Evolutionary conservation across 2,329 filamentous ascomycete genomes (phyloP).

Genomic region (Fusarium xyrophilum): DNA sequence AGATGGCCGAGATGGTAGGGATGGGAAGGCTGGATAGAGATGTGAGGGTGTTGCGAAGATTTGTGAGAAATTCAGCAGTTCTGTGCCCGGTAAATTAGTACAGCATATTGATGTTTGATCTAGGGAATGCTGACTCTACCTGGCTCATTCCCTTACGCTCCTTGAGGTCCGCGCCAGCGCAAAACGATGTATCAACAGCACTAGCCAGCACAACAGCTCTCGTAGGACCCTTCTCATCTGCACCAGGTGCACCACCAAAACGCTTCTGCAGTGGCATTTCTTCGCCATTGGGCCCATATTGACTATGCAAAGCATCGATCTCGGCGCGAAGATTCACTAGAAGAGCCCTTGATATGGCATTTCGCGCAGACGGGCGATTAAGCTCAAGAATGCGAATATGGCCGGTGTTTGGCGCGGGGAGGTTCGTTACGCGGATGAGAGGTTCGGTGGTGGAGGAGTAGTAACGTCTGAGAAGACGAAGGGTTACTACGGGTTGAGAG

Average conservation of each 20-base stretch:
- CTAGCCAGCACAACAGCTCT: conserved; percentile 84
- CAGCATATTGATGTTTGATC: background rate
- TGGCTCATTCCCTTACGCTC: conserved; percentile 78
- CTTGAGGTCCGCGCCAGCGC: conserved; percentile 93
- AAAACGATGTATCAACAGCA: conserved; percentile 86
- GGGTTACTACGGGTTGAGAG: conserved; percentile 21
- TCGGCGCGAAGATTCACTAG: conserved; percentile 75
- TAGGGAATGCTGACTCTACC: conserved; percentile 69
- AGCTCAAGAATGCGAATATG: conserved; percentile 88
- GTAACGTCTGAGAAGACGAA: conserved; percentile 38
- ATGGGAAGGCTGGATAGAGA: conserved; percentile 78
- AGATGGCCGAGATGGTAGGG: conserved; percentile 88
- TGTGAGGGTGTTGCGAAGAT: conserved; percentile 78
- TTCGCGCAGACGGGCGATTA: conserved; percentile 83
- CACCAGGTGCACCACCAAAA: conserved; percentile 55
- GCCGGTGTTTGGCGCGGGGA: conserved; percentile 80
- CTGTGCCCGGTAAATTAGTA: conserved; percentile 52
- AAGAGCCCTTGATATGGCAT: conserved; percentile 85
- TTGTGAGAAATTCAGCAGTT: conserved; percentile 77
- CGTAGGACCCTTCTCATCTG: conserved; percentile 64
- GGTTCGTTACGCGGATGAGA: conserved; percentile 72
- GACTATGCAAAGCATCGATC: conserved; percentile 72
- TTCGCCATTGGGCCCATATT: conserved; percentile 63
- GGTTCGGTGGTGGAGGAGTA: conserved; percentile 58
- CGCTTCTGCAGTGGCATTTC: conserved; percentile 53